Percentiles rank a stretch among this genome's conserved stretches.
Evolutionary conservation across 768 basidiomycete species (phyloP).

Genomic region (Filobasidium wieringae): DNA sequence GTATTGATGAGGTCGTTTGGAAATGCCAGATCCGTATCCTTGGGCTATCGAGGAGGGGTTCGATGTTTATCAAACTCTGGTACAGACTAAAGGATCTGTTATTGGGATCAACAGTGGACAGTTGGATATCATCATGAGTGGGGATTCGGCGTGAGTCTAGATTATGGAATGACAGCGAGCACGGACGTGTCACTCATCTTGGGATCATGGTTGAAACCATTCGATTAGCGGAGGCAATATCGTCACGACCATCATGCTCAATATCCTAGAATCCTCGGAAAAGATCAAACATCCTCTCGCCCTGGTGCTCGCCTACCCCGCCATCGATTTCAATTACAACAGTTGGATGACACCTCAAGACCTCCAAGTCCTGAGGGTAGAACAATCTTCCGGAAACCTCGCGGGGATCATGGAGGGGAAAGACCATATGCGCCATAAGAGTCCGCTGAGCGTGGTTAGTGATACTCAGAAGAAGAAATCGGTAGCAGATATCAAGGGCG

Average conservation of each 20-base stretch:
- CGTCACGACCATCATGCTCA: conserved; percentile 70
- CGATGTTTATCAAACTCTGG: conserved; percentile 70
- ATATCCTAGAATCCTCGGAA: conserved; percentile 57
- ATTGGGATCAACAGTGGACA: conserved; percentile 81
- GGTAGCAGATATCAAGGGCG: conserved; percentile 15
- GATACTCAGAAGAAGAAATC: conserved; percentile 45
- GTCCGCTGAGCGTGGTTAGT: conserved; percentile 81
- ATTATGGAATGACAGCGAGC: background rate
- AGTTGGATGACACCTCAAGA: conserved; percentile 72
- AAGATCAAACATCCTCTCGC: conserved; percentile 63
- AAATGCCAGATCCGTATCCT: conserved; percentile 73
- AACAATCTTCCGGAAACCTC: conserved; percentile 73
- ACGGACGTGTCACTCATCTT: background rate
- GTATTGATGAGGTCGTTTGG: background rate
- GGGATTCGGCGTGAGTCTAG: conserved; percentile 86
- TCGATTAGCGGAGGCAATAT: conserved; percentile 77
- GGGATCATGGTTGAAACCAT: too few relatives aligned
- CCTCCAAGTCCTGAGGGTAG: conserved; percentile 68
- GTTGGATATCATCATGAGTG: conserved; percentile 66
- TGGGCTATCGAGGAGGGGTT: conserved; percentile 92
- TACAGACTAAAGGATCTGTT: conserved; percentile 62
- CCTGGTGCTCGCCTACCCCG: conserved; percentile 78
- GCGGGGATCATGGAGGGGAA: conserved; percentile 64
- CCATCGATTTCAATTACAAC: conserved; percentile 93
- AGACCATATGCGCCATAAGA: conserved; percentile 77